phyloP scores from a whole-genome alignment of 495 filamentous ascomycete genomes.

The Aspergillus sclerotiicarbonarius region DNA sequence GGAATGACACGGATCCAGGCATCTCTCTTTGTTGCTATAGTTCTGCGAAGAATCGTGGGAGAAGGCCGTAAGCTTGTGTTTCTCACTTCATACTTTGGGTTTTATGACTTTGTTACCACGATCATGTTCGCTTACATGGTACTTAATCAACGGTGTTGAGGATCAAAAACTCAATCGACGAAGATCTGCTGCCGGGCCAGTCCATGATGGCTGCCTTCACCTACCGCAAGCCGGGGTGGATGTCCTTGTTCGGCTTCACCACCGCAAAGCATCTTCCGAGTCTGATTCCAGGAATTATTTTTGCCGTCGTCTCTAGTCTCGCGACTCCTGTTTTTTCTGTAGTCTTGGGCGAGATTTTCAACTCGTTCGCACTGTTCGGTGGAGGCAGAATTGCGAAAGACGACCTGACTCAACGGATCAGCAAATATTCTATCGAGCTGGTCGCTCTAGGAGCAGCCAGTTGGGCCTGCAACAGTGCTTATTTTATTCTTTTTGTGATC shows the following conservation, averaged over 20 bases:
- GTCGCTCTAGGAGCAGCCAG: slow-evolving; percentile 56
- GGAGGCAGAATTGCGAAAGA: slow-evolving; percentile 45
- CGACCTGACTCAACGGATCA: slow-evolving; percentile 54
- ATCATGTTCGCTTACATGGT: not conserved
- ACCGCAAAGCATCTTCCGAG: slow-evolving; percentile 56
- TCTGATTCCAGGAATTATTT: slow-evolving; percentile 49
- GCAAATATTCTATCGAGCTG: slow-evolving; percentile 57
- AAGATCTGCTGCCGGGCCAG: not conserved
- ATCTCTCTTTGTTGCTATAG: not conserved
- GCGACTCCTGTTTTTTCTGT: slow-evolving; percentile 64
- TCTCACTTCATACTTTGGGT: not conserved
- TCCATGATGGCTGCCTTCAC: not conserved
- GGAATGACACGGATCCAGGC: not conserved
- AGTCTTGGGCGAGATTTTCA: slow-evolving; percentile 74
- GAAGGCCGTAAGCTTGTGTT: not conserved
- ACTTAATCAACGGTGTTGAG: not conserved
- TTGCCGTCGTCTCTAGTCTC: slow-evolving; percentile 61
- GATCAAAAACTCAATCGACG: not conserved
- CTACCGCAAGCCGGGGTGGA: slow-evolving; percentile 35
- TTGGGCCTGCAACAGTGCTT: slow-evolving; percentile 64
- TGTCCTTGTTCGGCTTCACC: slow-evolving; percentile 71
- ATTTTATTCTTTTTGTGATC: slow-evolving; percentile 65
- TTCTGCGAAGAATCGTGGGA: not conserved
- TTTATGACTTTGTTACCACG: not conserved
- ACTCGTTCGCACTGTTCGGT: slow-evolving; percentile 65